These are phyloP conservation scores for Prunus dulcis DNA, from an alignment of 306 rosid species.

Conservation along the genomic window DNA sequence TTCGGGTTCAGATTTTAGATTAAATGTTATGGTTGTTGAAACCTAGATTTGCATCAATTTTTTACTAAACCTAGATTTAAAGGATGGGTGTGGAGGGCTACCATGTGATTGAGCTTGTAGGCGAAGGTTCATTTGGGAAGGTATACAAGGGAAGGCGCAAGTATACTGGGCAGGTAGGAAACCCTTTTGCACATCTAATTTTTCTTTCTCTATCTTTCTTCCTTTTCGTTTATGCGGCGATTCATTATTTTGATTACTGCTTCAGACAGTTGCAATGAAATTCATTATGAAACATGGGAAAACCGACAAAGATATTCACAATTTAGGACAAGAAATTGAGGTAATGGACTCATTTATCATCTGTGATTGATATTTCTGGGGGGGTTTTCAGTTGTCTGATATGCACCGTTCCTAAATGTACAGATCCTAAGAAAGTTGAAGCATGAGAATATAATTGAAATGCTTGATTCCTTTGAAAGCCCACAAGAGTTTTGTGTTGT, in stretches of 20 bases:
- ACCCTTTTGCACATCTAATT: background rate
- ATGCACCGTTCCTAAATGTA: conserved; percentile 17
- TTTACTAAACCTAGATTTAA: background rate
- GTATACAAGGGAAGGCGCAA: conserved; percentile 94
- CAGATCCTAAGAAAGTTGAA: conserved; percentile 92
- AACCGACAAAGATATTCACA: conserved; percentile 86
- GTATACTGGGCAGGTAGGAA: conserved; percentile 69
- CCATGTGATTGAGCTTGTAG: conserved; percentile 95
- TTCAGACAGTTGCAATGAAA: conserved; percentile 95
- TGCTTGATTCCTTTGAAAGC: conserved; percentile 98
- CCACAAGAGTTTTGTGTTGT: conserved; percentile 97
- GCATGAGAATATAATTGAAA: conserved; percentile 90
- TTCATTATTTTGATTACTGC: background rate
- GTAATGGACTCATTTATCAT: conserved; percentile 30
- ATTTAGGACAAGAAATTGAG: conserved; percentile 93
- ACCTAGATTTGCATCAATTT: no score
- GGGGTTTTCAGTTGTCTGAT: background rate
- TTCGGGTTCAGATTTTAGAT: no score
- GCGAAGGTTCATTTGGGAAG: conserved; percentile 99
- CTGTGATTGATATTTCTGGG: background rate
- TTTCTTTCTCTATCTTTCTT: background rate
- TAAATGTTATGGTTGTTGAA: no score
- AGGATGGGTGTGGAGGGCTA: conserved; percentile 86
- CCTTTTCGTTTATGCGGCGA: background rate
- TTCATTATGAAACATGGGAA: conserved; percentile 97